Evolutionary conservation across 441 rosid species (phyloP).

Genomic region (Cnidoscolus chayamansa): DNA sequence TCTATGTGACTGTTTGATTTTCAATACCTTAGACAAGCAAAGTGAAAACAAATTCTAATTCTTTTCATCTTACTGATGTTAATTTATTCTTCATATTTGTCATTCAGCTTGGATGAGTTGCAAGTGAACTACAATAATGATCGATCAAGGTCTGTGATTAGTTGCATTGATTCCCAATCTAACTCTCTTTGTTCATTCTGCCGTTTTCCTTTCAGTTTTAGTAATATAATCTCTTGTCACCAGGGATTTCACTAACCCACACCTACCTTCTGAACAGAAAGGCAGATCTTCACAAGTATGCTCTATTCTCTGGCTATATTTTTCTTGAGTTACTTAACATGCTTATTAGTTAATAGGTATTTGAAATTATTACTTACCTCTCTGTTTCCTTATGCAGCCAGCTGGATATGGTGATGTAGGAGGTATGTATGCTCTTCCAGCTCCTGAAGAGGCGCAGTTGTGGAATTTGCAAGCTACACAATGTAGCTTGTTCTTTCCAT

Average conservation of each 20-base stretch:
- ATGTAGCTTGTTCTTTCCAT: slow-evolving; percentile 19
- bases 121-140: slow-evolving; percentile 98
- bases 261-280: slow-evolving; percentile 86
- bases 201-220: slow-evolving; percentile 3
- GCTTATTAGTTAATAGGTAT: slow-evolving; percentile 1
- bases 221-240: slow-evolving; percentile 14
- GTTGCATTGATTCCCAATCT: slow-evolving; percentile 11
- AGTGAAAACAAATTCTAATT: background rate
- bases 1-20: background rate
- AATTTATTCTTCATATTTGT: slow-evolving; percentile 26
- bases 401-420: slow-evolving; percentile 84
- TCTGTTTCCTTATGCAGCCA: slow-evolving; percentile 40
- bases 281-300: slow-evolving; percentile 87
- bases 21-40: background rate
- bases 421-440: slow-evolving; percentile 48
- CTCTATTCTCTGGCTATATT: slow-evolving; percentile 15
- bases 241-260: slow-evolving; percentile 94
- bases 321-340: background rate
- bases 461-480: slow-evolving; percentile 18
- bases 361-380: slow-evolving; percentile 19
- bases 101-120: slow-evolving; percentile 85
- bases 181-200: slow-evolving; percentile 13
- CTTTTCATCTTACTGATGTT: slow-evolving; percentile 6
- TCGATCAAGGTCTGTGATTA: slow-evolving; percentile 66
- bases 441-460: slow-evolving; percentile 38